phyloP scores from a whole-genome alignment of 352 stramenopile species.

The Globisporangium emineosum region DNA sequence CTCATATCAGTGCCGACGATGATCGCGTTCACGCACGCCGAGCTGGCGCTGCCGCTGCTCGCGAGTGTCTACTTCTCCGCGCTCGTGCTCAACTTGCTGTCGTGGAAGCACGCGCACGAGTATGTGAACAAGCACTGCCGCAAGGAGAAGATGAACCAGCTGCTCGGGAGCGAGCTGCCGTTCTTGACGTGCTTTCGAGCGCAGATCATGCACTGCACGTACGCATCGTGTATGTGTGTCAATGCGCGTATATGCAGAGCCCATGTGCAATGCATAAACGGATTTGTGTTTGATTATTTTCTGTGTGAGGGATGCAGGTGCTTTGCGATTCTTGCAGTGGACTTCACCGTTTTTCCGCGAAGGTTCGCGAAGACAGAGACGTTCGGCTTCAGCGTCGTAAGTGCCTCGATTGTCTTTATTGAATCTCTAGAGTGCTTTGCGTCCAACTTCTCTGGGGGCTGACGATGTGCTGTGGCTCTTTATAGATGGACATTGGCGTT shows the following conservation, averaged over 20 bases:
- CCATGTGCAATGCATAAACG: neutral
- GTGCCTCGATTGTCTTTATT: slow-evolving; percentile 2
- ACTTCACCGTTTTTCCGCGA: slow-evolving; percentile 96
- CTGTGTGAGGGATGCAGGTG: slow-evolving; percentile 31
- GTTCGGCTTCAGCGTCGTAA: slow-evolving; percentile 92
- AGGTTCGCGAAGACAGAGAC: slow-evolving; percentile 95
- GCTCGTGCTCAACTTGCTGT: slow-evolving; percentile 49
- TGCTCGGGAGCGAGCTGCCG: slow-evolving; percentile 68
- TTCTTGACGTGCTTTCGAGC: slow-evolving; percentile 80
- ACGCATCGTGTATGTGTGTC: slow-evolving; percentile 7
- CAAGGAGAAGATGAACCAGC: slow-evolving; percentile 80
- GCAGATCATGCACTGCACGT: slow-evolving; percentile 85
- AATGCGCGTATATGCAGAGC: neutral
- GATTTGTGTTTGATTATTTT: neutral
- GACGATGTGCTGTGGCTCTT: neutral
- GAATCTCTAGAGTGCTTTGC: neutral
- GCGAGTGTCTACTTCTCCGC: slow-evolving; percentile 54
- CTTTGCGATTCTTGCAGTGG: slow-evolving; percentile 96
- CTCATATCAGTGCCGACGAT: slow-evolving; percentile 68
- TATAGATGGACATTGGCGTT: slow-evolving; percentile 96
- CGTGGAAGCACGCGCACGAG: slow-evolving; percentile 70
- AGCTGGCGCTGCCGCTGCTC: slow-evolving; percentile 58
- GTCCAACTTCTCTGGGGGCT: neutral
- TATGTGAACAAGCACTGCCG: slow-evolving; percentile 71
- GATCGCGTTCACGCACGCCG: slow-evolving; percentile 62